These are phyloP conservation scores for Ophiosphaerella herpotricha DNA, from an alignment of 2,329 filamentous ascomycete species.

Conservation along the genomic window DNA sequence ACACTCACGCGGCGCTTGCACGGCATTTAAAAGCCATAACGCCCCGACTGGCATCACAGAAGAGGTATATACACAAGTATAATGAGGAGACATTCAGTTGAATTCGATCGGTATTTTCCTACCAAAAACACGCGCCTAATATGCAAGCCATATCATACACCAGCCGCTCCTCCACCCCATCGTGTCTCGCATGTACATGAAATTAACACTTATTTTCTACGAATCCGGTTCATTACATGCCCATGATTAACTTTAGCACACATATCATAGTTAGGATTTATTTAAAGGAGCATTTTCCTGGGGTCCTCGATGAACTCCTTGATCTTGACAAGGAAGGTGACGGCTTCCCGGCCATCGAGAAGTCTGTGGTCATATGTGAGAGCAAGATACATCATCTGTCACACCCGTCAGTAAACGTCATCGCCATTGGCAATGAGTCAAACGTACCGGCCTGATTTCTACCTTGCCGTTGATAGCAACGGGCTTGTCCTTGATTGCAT, in stretches of 20 bases:
- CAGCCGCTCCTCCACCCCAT: not conserved
- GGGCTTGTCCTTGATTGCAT: constrained; percentile 94
- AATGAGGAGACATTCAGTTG: not conserved
- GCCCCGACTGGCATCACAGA: no score
- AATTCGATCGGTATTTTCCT: no score
- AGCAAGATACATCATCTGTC: constrained; percentile 94
- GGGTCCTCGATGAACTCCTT: constrained; percentile 99
- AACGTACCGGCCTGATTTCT: constrained; percentile 77
- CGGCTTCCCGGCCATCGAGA: constrained; percentile 90
- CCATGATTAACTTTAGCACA: not conserved
- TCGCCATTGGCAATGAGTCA: not conserved
- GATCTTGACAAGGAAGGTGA: constrained; percentile 93
- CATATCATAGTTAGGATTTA: not conserved
- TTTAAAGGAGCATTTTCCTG: constrained; percentile 76
- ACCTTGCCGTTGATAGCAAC: constrained; percentile 91
- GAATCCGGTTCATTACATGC: not conserved
- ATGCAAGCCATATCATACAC: constrained; percentile 12
- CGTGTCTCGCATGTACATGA: constrained; percentile 1
- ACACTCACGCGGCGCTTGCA: no score
- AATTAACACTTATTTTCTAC: not conserved
- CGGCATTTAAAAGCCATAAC: no score
- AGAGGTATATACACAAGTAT: not conserved
- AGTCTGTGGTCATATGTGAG: constrained; percentile 97
- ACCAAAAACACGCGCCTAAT: constrained; percentile 5
- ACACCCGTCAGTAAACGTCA: constrained; percentile 10